Conservation (phyloP, 2,329 filamentous ascomycete genomes). For the Fusarium sp. region DNA sequence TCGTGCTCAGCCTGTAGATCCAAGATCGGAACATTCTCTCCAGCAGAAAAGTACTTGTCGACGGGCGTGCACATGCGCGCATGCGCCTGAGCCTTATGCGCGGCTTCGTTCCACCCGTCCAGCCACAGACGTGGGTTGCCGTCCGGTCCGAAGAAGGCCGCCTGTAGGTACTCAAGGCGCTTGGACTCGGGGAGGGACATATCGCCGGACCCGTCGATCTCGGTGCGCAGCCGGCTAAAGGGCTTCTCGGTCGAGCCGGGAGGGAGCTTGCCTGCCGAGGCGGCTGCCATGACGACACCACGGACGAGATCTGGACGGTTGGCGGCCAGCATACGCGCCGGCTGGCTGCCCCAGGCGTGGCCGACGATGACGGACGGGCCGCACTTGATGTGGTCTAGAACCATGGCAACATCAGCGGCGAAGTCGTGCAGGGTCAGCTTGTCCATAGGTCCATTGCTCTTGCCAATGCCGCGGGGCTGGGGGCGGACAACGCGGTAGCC, state of each 20-base stretch:
- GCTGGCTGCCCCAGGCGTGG: neutral
- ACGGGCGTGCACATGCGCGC: neutral
- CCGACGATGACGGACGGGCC: neutral
- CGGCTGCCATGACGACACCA: neutral
- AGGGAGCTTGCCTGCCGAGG: neutral
- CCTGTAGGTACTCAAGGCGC: neutral
- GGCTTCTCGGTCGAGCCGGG: neutral
- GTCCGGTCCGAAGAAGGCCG: neutral
- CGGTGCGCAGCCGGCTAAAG: neutral
- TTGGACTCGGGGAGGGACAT: neutral
- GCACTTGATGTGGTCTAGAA: neutral
- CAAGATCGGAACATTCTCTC: neutral
- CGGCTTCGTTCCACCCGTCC: neutral
- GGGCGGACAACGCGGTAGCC: neutral
- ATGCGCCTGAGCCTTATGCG: neutral
- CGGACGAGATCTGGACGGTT: neutral
- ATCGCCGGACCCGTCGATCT: neutral
- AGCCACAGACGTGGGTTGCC: neutral
- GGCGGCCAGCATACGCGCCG: neutral
- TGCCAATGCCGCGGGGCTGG: neutral
- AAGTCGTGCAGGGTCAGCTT: neutral
- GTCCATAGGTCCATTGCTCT: neutral
- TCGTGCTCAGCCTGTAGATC: neutral
- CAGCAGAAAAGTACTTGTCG: neutral
- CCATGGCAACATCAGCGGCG: neutral